phyloP scores from a whole-genome alignment of 768 basidiomycete genomes.

The Clitopilus hobsonii region DNA sequence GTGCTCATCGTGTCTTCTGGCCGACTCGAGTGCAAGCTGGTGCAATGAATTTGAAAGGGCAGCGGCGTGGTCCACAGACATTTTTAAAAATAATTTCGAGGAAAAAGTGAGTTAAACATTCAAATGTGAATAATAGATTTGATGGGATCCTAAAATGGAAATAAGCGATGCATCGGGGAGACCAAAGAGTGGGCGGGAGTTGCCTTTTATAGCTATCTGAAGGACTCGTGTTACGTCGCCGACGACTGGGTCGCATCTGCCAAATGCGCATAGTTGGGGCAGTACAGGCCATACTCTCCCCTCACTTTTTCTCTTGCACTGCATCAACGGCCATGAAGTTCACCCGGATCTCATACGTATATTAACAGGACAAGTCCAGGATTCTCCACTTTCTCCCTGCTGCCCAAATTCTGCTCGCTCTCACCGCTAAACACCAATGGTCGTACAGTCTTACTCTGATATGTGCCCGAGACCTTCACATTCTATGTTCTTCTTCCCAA shows the following conservation, averaged over 20 bases:
- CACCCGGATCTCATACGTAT: conserved; percentile 39
- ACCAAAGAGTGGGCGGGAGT: conserved; percentile 2
- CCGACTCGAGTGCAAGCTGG: background rate
- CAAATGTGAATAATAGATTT: conserved; percentile 2
- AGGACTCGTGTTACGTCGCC: conserved; percentile 19
- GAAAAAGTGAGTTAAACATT: conserved; percentile 1
- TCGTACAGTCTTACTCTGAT: conserved; percentile 26
- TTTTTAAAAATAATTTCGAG: background rate
- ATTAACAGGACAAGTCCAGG: conserved; percentile 30
- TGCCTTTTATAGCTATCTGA: conserved; percentile 31
- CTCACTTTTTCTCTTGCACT: conserved; percentile 23
- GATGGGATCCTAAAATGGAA: background rate
- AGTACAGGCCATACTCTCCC: conserved; percentile 17
- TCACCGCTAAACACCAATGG: conserved; percentile 22
- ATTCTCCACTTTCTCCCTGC: conserved; percentile 12
- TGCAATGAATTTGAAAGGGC: background rate
- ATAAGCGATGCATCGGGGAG: conserved; percentile 1
- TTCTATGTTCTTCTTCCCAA: conserved; percentile 30
- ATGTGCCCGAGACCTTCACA: conserved; percentile 35
- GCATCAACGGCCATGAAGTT: conserved; percentile 43
- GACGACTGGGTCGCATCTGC: conserved; percentile 37
- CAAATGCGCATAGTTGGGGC: conserved; percentile 40
- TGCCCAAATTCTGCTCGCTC: conserved; percentile 15
- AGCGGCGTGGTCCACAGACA: background rate
- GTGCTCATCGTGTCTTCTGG: background rate